These are phyloP conservation scores for Daedalea quercina DNA, from an alignment of 768 basidiomycete species.

Conservation along the genomic window DNA sequence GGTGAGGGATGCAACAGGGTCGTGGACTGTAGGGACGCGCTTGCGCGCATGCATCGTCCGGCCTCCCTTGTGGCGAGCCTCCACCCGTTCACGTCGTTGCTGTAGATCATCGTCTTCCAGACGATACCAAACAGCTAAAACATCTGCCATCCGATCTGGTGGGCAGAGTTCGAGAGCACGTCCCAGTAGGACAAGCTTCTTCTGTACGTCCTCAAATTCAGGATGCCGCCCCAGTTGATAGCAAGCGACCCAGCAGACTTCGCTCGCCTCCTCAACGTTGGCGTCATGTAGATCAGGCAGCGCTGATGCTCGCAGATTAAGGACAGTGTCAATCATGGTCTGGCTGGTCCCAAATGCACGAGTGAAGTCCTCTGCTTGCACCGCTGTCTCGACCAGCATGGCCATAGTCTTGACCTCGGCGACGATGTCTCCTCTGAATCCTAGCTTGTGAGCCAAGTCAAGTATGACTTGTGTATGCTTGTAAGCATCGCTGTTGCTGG, in stretches of 20 bases:
- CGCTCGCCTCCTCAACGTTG: constrained; percentile 51
- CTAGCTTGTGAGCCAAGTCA: constrained; percentile 85
- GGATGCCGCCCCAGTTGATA: constrained; percentile 82
- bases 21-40: constrained; percentile 11
- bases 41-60: constrained; percentile 6
- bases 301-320: constrained; percentile 35
- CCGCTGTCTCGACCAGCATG: constrained; percentile 87
- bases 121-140: constrained; percentile 73
- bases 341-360: constrained; percentile 68
- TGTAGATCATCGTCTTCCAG: constrained; percentile 62
- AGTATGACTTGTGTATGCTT: constrained; percentile 89
- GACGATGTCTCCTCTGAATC: constrained; percentile 61
- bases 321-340: constrained; percentile 61
- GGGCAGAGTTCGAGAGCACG: constrained; percentile 85
- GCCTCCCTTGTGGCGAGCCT: constrained; percentile 17
- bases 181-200: constrained; percentile 68
- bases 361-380: constrained; percentile 74
- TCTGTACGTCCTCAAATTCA: constrained; percentile 61
- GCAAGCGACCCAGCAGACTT: constrained; percentile 88
- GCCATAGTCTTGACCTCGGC: constrained; percentile 79
- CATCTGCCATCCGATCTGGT: constrained; percentile 65
- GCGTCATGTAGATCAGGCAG: constrained; percentile 28
- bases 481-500: constrained; percentile 80
- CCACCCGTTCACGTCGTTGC: constrained; percentile 38
- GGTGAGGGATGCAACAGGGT: constrained; percentile 37